Conservation (phyloP, 2,329 filamentous ascomycete genomes). For the Aspergillus sclerotialis region DNA sequence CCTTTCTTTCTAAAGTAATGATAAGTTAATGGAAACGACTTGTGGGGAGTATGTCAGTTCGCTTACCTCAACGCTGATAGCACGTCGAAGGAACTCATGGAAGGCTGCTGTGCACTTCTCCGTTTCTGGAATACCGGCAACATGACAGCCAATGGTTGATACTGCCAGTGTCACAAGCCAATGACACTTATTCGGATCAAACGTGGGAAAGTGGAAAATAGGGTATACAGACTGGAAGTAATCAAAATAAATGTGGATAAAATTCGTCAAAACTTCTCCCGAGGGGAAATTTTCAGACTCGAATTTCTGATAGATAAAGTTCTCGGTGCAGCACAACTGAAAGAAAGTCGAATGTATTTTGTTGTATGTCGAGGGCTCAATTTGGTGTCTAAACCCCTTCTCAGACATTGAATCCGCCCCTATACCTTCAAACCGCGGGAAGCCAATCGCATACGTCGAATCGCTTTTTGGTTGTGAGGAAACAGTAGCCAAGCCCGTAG, state of each 20-base stretch:
- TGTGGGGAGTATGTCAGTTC: no score
- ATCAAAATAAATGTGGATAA: constrained; percentile 30
- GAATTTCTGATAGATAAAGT: constrained; percentile 24
- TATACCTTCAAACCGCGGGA: constrained; percentile 14
- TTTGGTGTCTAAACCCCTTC: constrained; percentile 7
- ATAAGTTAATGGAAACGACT: no score
- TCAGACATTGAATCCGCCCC: constrained; percentile 11
- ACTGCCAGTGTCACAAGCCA: constrained; percentile 36
- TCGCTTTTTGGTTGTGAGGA: constrained; percentile 7
- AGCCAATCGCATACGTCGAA: constrained; percentile 13
- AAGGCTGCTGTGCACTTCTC: constrained; percentile 27
- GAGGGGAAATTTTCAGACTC: constrained; percentile 24
- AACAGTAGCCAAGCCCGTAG: constrained; percentile 6
- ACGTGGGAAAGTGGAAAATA: constrained; percentile 32
- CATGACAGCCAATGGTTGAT: constrained; percentile 35
- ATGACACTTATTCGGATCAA: constrained; percentile 28
- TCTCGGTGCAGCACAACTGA: constrained; percentile 23
- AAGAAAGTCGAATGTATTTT: constrained; percentile 23
- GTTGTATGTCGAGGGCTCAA: constrained; percentile 21
- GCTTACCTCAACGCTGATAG: constrained; percentile 29
- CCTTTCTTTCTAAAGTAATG: constrained; percentile 20
- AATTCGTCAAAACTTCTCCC: constrained; percentile 18
- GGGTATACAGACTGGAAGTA: constrained; percentile 36
- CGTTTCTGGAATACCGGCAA: constrained; percentile 18
- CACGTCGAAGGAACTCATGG: constrained; percentile 36